phyloP scores from a whole-genome alignment of 805 yeast species.

The Barnettozyma sucrosica region DNA sequence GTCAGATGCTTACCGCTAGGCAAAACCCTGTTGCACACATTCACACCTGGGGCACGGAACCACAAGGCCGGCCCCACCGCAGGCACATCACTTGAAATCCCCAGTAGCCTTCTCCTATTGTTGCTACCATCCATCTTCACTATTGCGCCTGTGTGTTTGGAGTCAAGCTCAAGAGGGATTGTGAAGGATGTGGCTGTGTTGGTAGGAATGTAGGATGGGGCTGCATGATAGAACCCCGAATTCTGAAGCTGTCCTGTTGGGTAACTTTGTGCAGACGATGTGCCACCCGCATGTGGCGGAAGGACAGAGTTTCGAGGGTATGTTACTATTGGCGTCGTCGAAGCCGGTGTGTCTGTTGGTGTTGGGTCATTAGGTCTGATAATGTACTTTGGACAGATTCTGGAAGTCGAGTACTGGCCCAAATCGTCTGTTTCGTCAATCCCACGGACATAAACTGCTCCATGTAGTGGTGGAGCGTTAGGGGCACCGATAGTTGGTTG shows the following conservation, averaged over 20 bases:
- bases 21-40: slow-evolving; percentile 35
- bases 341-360: slow-evolving; percentile 17
- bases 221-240: slow-evolving; percentile 22
- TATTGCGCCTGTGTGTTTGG: slow-evolving; percentile 21
- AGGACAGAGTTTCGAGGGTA: slow-evolving; percentile 12
- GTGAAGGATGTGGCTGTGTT: slow-evolving; percentile 30
- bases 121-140: slow-evolving; percentile 29
- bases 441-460: slow-evolving; percentile 80
- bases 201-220: slow-evolving; percentile 22
- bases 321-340: slow-evolving; percentile 1
- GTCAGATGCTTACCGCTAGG: slow-evolving; percentile 10
- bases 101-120: slow-evolving; percentile 25
- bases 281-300: background rate
- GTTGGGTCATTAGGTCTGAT: slow-evolving; percentile 39
- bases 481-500: slow-evolving; percentile 76
- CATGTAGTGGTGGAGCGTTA: slow-evolving; percentile 91
- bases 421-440: slow-evolving; percentile 75
- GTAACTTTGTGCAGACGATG: slow-evolving; percentile 4
- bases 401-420: slow-evolving; percentile 62
- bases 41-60: slow-evolving; percentile 64
- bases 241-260: slow-evolving; percentile 1
- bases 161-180: slow-evolving; percentile 22
- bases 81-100: slow-evolving; percentile 12
- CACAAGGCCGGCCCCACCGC: slow-evolving; percentile 45
- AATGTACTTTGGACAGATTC: slow-evolving; percentile 38